Base-by-base conservation (phyloP, 345 rosid genomes). In the Rubroshorea leprosula region DNA sequence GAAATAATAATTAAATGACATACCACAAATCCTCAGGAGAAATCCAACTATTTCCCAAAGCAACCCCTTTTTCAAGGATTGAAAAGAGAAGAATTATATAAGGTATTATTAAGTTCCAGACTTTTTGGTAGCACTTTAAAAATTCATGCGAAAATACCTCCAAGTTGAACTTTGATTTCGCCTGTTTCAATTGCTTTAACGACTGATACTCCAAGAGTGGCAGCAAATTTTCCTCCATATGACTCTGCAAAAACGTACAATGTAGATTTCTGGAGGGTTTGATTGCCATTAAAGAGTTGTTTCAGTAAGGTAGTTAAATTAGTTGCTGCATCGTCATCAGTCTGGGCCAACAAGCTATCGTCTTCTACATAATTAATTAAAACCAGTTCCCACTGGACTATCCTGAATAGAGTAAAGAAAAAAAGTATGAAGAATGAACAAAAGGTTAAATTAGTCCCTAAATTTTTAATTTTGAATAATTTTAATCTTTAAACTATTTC, bases 161-260 rank as follows among this genome's bases (percentile, higher is more conserved):
- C n/a, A n/a, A n/a, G n/a, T n/a, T n/a, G n/a, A n/a, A n/a, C n/a
- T n/a, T n/a, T n/a, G n/a, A n/a, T n/a, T n/a, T n/a, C n/a, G n/a
- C 79, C 74, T 10, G 75, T 65, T 63, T 72, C 72, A 51, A 80
- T 69, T 17, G 77, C 73, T 66, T 59, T 47, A 3, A 68, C 49
- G 31, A 68, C 68, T 2, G 77, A 71, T 21, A 74, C 4, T 1
- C 65, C 81, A 5, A 80, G 71, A 31, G 84, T 72, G 20, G 60
- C 77, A 3, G 76, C 79, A 49, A 76, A 80, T 56, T 74, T 76
- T 5, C 81, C 81, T 23, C 84, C 84, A 58, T 76, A 80, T 5
- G 84, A 80, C 60, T 76, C 81, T 3, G 72, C 73, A 57, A 80
- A 71, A 51, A 74, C 58, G 49, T 68, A 69, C 4, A 74, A 17